A percentile compares a stretch with the other conserved stretches of the same genome.
Evolutionary conservation across 805 yeast species (phyloP).

Genomic region (Candida tallmaniae): DNA sequence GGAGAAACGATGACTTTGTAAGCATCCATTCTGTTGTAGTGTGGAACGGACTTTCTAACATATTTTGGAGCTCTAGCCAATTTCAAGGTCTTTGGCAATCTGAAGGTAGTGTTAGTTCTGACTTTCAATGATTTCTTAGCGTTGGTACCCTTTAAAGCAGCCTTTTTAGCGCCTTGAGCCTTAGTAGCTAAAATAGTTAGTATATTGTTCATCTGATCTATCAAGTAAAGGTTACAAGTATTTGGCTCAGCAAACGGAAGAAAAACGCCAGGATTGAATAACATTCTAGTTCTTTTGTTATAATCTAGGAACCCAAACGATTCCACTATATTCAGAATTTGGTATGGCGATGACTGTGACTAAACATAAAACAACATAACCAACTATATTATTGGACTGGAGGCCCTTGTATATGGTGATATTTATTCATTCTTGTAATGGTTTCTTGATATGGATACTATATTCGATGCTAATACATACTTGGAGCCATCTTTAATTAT

Average conservation of each 20-base stretch:
- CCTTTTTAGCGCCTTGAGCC: conserved; percentile 98
- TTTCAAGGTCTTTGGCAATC: conserved; percentile 95
- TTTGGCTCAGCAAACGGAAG: no score
- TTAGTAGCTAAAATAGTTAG: conserved; percentile 39
- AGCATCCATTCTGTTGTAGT: conserved; percentile 94
- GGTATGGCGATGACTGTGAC: no score
- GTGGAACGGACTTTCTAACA: conserved; percentile 94
- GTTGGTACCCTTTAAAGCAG: conserved; percentile 96
- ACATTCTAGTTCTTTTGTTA: no score
- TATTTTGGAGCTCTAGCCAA: conserved; percentile 93
- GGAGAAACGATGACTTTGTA: conserved; percentile 92
- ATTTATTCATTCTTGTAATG: no score
- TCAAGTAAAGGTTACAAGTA: no score
- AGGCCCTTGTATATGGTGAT: no score
- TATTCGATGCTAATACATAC: conserved; percentile 18
- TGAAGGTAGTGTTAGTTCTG: conserved; percentile 93
- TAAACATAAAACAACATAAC: no score
- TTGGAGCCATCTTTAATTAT: conserved; percentile 23
- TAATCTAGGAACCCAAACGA: no score
- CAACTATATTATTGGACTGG: no score
- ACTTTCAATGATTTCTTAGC: conserved; percentile 86
- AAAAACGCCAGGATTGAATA: no score
- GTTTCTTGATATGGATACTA: no score
- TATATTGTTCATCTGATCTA: conserved; percentile 4
- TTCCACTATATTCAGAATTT: no score